Percentiles rank a stretch among this genome's conserved stretches.
Evolutionary conservation across 2,329 filamentous ascomycete species (phyloP).

Genomic region (Ceratocystis lukuohia): DNA sequence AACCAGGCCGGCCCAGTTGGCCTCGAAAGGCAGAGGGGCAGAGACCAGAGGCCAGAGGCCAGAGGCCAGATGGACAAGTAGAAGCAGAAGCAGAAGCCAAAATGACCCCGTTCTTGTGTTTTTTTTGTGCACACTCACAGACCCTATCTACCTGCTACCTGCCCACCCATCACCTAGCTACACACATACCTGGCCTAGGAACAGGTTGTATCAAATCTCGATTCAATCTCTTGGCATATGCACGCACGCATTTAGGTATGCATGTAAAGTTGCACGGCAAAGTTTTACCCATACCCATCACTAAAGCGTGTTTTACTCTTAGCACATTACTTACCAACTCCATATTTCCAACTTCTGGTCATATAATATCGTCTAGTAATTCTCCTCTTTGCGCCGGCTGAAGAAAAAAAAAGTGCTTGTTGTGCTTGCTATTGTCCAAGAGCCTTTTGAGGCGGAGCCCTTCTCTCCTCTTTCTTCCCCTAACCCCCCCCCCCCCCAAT

Average conservation of each 20-base stretch:
- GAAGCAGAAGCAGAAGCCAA: neutral
- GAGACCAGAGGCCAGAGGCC: neutral
- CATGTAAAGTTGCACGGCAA: neutral
- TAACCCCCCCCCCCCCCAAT: no score
- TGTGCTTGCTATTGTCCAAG: no score
- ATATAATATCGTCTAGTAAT: no score
- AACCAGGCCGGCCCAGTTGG: neutral
- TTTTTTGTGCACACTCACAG: no score
- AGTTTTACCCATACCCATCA: neutral
- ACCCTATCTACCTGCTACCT: no score
- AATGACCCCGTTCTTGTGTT: no score
- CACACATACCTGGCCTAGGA: neutral
- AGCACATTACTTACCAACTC: no score
- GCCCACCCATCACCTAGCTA: neutral
- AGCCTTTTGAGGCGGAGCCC: no score
- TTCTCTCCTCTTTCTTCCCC: neutral
- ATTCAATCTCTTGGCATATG: slow-evolving; percentile 7
- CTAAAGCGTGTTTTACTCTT: no score
- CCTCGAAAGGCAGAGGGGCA: neutral
- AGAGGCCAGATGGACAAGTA: neutral
- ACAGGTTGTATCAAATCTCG: slow-evolving; percentile 7
- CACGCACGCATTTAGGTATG: neutral
- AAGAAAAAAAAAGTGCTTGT: neutral
- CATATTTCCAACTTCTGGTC: no score
- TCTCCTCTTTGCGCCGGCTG: neutral